A percentile compares a stretch with the other conserved stretches of the same genome.
Evolutionary conservation across 306 rosid genomes (phyloP).

Genomic region (Senna tora): DNA sequence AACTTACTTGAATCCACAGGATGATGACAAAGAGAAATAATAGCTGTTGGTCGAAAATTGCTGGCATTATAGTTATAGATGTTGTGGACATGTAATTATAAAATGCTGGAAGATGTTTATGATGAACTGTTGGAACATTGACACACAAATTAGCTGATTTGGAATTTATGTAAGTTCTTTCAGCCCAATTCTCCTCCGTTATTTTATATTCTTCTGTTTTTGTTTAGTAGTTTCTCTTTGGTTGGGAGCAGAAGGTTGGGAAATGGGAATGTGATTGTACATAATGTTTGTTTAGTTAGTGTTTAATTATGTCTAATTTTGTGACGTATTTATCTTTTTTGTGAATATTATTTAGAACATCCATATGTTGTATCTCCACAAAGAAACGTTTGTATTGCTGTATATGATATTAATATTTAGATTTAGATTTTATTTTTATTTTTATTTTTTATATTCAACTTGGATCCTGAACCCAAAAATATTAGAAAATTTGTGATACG

Average conservation of each 20-base stretch:
- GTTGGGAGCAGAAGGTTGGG: slow-evolving; percentile 21
- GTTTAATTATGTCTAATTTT: background rate
- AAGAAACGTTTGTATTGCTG: background rate
- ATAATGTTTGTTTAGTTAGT: slow-evolving; percentile 23
- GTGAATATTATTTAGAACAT: slow-evolving; percentile 18
- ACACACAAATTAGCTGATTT: slow-evolving; percentile 26
- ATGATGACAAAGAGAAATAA: slow-evolving; percentile 56
- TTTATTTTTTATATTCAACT: too few species aligned
- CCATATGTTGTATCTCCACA: background rate
- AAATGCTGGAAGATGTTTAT: slow-evolving; percentile 37
- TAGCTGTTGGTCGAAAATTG: slow-evolving; percentile 38
- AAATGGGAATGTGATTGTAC: slow-evolving; percentile 24
- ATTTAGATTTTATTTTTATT: too few species aligned
- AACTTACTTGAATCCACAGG: slow-evolving; percentile 49
- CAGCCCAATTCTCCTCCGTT: slow-evolving; percentile 3
- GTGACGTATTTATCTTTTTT: background rate
- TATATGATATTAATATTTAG: too few species aligned
- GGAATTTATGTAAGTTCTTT: slow-evolving; percentile 29
- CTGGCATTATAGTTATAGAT: slow-evolving; percentile 16
- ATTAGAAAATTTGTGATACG: too few species aligned
- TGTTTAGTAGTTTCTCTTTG: slow-evolving; percentile 26
- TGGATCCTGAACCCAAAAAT: too few species aligned
- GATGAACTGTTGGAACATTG: slow-evolving; percentile 28
- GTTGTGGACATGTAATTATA: slow-evolving; percentile 22
- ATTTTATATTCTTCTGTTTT: background rate